Conservation (phyloP, 2,329 filamentous ascomycete genomes). For the Epichloe sp. region DNA sequence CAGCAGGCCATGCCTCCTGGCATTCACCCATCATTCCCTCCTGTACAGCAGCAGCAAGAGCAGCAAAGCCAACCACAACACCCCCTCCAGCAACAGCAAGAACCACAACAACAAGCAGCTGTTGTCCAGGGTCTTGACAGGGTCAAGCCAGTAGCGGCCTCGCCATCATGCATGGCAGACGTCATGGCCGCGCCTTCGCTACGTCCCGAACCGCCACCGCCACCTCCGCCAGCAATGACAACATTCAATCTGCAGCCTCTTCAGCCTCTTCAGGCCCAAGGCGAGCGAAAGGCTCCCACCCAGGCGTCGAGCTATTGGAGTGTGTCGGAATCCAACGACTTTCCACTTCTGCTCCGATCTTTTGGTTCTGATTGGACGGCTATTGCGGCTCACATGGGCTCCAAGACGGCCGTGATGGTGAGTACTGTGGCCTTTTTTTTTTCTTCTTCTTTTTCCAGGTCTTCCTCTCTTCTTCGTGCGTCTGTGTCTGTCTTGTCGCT, state of each 20-base stretch:
- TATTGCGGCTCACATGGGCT: slow-evolving; percentile 68
- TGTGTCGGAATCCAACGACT: slow-evolving; percentile 67
- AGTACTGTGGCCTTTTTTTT: slow-evolving; percentile 12
- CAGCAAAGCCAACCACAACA: not conserved
- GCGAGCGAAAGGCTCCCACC: slow-evolving; percentile 37
- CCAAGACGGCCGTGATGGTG: slow-evolving; percentile 80
- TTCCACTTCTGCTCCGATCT: slow-evolving; percentile 55
- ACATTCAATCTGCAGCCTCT: slow-evolving; percentile 37
- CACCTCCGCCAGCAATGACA: slow-evolving; percentile 32
- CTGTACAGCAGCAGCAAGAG: slow-evolving; percentile 3
- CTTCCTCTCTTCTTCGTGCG: not conserved
- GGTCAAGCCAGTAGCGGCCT: slow-evolving; percentile 19
- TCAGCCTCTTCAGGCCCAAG: slow-evolving; percentile 18
- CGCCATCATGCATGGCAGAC: slow-evolving; percentile 29
- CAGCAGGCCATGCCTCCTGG: slow-evolving; percentile 14
- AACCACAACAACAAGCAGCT: slow-evolving; percentile 7
- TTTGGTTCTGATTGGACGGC: slow-evolving; percentile 69
- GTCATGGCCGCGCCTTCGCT: slow-evolving; percentile 44
- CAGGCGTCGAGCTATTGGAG: slow-evolving; percentile 79
- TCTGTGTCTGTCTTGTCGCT: not conserved
- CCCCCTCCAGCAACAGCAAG: slow-evolving; percentile 5
- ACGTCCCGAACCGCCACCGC: slow-evolving; percentile 37
- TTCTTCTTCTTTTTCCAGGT: not conserved
- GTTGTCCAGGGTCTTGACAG: slow-evolving; percentile 21
- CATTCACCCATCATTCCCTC: slow-evolving; percentile 25